Evolutionary conservation across 306 rosid genomes (phyloP).

Genomic region (Trifolium subterraneum): DNA sequence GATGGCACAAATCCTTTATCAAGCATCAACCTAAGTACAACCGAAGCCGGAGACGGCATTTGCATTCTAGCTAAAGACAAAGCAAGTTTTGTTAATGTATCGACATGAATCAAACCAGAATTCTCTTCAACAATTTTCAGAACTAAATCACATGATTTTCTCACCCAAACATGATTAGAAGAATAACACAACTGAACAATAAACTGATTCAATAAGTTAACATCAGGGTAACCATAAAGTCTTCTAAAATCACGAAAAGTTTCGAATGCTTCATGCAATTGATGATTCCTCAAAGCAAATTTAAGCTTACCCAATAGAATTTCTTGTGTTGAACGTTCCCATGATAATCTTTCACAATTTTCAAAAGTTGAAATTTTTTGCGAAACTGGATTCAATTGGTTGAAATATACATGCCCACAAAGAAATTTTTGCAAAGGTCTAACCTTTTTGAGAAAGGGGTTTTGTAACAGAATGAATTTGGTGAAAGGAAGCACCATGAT

Average conservation of each 20-base stretch:
- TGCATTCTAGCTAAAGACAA: slow-evolving; percentile 76
- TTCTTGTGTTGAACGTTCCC: slow-evolving; percentile 77
- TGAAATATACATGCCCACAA: slow-evolving; percentile 31
- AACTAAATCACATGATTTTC: slow-evolving; percentile 70
- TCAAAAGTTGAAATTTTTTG: slow-evolving; percentile 43
- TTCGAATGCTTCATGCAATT: slow-evolving; percentile 73
- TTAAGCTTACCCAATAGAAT: slow-evolving; percentile 62
- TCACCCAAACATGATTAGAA: slow-evolving; percentile 54
- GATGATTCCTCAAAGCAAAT: slow-evolving; percentile 58
- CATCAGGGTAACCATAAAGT: slow-evolving; percentile 79
- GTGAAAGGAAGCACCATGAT: slow-evolving; percentile 44
- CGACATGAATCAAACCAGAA: slow-evolving; percentile 55
- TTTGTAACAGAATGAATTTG: slow-evolving; percentile 31
- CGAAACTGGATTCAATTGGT: slow-evolving; percentile 33
- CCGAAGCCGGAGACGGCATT: slow-evolving; percentile 57
- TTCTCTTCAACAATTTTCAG: slow-evolving; percentile 56
- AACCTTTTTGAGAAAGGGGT: slow-evolving; percentile 36
- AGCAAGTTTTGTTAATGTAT: slow-evolving; percentile 62
- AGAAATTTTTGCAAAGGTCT: slow-evolving; percentile 40
- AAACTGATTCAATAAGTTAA: slow-evolving; percentile 56
- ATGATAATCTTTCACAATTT: slow-evolving; percentile 54
- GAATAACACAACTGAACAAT: slow-evolving; percentile 67
- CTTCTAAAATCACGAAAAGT: slow-evolving; percentile 63
- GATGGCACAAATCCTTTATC: slow-evolving; percentile 54
- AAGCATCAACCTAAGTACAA: slow-evolving; percentile 67